Base-by-base conservation (phyloP, 1,139 yeast species). In the Scheffersomyces cryptocercus region DNA sequence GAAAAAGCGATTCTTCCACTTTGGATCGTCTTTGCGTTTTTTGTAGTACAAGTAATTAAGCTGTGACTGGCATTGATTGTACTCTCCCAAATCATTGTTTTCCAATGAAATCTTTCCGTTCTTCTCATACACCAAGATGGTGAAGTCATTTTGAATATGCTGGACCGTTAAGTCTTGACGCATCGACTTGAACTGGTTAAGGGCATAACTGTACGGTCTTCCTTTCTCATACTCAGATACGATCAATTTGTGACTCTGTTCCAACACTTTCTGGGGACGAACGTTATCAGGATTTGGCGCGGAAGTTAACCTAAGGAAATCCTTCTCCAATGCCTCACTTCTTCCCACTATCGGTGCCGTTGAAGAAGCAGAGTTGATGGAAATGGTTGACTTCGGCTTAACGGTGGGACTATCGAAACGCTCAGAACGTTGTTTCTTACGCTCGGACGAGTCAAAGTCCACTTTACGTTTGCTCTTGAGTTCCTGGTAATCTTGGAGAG, bases 131-230 rank as follows among this genome's bases (percentile, higher is more conserved):
- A 90, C 96, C 42, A 68, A 60, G 9, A 89, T 80, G 0, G 97
- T 81, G 58, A 93, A 88, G 38, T 81, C 85, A 57, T 84, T 82
- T 56, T 84, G 85, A 38, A 93, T 84, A 60, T 88, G 88, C 64
- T 93, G 99, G 7, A 93, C 98, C 4, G 96, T 88, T 52, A 93
- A 68, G 66, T 93, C 99, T 63, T 93, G 99, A 53, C 99, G 74
- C 49, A 93, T 75, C 0, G 97, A 87, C 63, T 91, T 91, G 60
- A 91, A 81, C 63, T 93, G 99, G 62, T 88, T 95, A 58, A 93
- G 86, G 7, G 88, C 67, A 61, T 91, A 93, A 26, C 84, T 75
- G 61, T 93, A 93, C 45, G 75, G 73, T 4, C 70, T 70, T 38
- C 75, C 75, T 20, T 78, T 78, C 6, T 68, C 67, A 69, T 83